These are phyloP conservation scores for Diaporthe ilicicola DNA, from an alignment of 2,329 filamentous ascomycete species.

Conservation along the genomic window DNA sequence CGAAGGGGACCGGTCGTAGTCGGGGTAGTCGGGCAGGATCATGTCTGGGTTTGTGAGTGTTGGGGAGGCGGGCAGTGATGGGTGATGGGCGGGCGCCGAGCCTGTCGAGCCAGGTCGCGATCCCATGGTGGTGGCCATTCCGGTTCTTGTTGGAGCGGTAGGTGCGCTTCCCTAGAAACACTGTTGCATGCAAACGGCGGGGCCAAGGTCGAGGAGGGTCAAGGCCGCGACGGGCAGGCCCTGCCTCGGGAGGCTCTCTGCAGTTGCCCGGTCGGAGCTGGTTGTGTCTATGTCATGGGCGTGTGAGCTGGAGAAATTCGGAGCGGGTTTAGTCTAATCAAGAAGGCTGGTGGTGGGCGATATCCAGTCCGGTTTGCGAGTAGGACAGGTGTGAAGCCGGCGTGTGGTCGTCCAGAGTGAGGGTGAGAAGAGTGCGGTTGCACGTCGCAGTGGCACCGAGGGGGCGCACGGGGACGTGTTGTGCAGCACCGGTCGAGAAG, in stretches of 20 bases:
- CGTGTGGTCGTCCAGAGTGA: background rate
- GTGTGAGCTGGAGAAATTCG: background rate
- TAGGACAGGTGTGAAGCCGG: background rate
- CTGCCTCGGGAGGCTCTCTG: constrained; percentile 22
- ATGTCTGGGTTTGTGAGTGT: constrained; percentile 94
- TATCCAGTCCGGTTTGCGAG: background rate
- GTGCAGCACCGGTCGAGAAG: background rate
- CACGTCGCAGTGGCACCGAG: constrained; percentile 1
- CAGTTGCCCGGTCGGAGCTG: constrained; percentile 14
- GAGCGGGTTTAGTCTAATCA: background rate
- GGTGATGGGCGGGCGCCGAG: constrained; percentile 48
- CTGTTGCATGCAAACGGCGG: constrained; percentile 7
- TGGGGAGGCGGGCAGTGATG: constrained; percentile 73
- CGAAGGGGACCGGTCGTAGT: constrained; percentile 67
- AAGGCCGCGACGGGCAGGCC: constrained; percentile 23
- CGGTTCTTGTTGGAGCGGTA: constrained; percentile 5
- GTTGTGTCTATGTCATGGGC: constrained; percentile 8
- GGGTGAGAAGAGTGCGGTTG: background rate
- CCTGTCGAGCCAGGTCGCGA: constrained; percentile 39
- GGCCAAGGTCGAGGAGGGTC: background rate
- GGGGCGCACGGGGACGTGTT: constrained; percentile 9
- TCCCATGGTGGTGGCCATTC: constrained; percentile 40
- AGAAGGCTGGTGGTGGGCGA: background rate
- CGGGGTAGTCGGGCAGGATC: constrained; percentile 87
- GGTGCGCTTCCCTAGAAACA: background rate